Percentiles rank a stretch among this genome's conserved stretches.
phyloP scores from a whole-genome alignment of 2,329 filamentous ascomycete genomes.

The Aspergillus sclerotialis region DNA sequence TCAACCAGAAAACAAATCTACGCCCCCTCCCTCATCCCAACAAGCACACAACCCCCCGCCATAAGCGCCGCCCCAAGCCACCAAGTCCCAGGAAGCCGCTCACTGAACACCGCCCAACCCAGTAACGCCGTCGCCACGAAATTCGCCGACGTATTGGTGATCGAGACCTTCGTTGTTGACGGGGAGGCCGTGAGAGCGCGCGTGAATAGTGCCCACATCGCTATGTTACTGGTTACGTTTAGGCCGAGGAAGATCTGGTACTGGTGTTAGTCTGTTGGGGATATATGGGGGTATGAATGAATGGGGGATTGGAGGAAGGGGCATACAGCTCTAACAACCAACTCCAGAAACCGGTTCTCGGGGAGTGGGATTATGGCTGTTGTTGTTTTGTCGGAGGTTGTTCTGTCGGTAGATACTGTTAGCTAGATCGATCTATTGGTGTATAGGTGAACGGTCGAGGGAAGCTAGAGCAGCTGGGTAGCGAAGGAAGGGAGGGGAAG shows the following conservation, averaged over 20 bases:
- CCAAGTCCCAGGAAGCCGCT: slow-evolving; percentile 51
- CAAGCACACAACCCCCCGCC: slow-evolving; percentile 56
- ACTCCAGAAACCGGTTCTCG: slow-evolving; percentile 39
- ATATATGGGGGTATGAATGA: background rate
- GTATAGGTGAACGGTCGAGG: no score
- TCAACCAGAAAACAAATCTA: slow-evolving; percentile 4
- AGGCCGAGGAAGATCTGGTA: slow-evolving; percentile 52
- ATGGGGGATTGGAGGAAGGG: background rate
- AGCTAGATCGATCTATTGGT: no score
- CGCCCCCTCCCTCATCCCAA: slow-evolving; percentile 50
- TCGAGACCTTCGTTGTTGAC: slow-evolving; percentile 56
- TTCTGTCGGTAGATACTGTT: slow-evolving; percentile 33
- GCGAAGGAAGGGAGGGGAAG: no score
- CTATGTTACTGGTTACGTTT: slow-evolving; percentile 55
- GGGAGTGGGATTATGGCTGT: slow-evolving; percentile 44
- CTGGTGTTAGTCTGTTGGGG: slow-evolving; percentile 12
- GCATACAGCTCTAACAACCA: slow-evolving; percentile 47
- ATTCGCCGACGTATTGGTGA: slow-evolving; percentile 59
- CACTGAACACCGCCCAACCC: slow-evolving; percentile 52
- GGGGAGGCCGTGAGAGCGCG: slow-evolving; percentile 53
- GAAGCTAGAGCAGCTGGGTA: no score
- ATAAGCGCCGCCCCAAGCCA: slow-evolving; percentile 55
- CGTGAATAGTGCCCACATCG: slow-evolving; percentile 61
- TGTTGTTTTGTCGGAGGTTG: slow-evolving; percentile 54
- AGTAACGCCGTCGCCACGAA: slow-evolving; percentile 56